Evolutionary conservation across 306 rosid genomes (phyloP), one percentile per base, ranked within the genome.

Genomic region (Cicer bijugum): DNA sequence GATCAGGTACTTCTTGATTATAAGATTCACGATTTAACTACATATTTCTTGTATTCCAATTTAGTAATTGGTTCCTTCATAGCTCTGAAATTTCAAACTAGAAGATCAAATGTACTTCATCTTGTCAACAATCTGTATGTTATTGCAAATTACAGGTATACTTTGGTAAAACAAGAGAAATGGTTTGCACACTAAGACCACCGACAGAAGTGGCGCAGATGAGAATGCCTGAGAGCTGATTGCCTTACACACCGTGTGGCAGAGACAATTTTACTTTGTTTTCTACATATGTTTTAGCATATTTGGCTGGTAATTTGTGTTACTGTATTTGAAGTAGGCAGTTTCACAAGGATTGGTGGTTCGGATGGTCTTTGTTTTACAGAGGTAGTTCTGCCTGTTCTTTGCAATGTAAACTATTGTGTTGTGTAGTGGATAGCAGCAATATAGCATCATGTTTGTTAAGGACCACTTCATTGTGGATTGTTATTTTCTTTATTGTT

Each of bases 121-220:
- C 9, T 67, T 37, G 60, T 55, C 16, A 23, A 33, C 67, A 12
- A 72, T 50, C 17, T 57, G 11, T 47, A 43, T 40, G 37, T 15
- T 74, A 19, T 48, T 53, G 67, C 78, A 38, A 72, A 50, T 45
- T 78, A 40, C 82, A 94, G 96, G 98, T 94, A 60, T 94, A 94
- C 75, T 91, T 94, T 75, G 97, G 98, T 55, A 94, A 94, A 85
- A 94, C 97, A 4, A 94, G 92, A 88, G 98, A 94, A 89, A 91
- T 94, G 98, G 96, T 94, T 45, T 94, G 97, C 88, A 94, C 97
- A 38, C 80, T 94, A 79, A 87, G 98, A 78, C 97, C 98, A 60
- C 98, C 96, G 0, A 35, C 95, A 15, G 98, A 94, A 80, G 90
- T 92, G 59, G 90, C 72, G 8, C 88, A 80, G 79, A 81, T 89